A percentile compares a stretch with the other conserved stretches of the same genome.
Conservation (phyloP, 352 stramenopile genomes). For the Phytophthora aleatoria region DNA sequence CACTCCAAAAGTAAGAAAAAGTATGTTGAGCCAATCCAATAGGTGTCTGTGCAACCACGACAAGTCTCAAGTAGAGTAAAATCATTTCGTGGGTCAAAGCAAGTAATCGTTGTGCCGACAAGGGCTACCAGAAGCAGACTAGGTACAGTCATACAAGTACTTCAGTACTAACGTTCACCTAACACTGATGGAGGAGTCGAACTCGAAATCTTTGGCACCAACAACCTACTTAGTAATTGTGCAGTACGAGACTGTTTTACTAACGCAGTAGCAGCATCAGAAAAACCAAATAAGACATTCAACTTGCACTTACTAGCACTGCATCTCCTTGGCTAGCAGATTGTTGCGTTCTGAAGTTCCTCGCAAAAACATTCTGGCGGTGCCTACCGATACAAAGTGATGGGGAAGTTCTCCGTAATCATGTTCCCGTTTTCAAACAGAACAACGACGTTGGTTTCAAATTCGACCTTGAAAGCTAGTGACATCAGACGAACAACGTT, state of each 20-base stretch:
- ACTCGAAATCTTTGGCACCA: too few relatives aligned
- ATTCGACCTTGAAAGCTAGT: constrained; percentile 90
- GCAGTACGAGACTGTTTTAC: not conserved
- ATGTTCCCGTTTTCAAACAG: constrained; percentile 92
- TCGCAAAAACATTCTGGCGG: not conserved
- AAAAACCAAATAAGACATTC: not conserved
- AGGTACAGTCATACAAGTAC: too few relatives aligned
- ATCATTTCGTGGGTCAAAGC: too few relatives aligned
- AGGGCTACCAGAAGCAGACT: too few relatives aligned
- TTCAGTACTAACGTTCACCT: too few relatives aligned
- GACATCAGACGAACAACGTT: constrained; percentile 8
- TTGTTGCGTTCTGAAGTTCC: not conserved
- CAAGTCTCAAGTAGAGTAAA: not conserved
- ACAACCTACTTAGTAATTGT: too few relatives aligned
- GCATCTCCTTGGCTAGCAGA: not conserved
- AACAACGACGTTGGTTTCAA: constrained; percentile 93
- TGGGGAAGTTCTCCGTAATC: constrained; percentile 91
- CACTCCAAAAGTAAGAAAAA: constrained; percentile 2
- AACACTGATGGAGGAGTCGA: too few relatives aligned
- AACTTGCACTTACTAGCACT: not conserved
- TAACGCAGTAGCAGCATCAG: too few relatives aligned
- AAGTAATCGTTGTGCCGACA: too few relatives aligned
- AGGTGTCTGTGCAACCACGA: constrained; percentile 1
- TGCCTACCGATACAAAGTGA: constrained; percentile 79
- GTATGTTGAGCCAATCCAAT: not conserved